phyloP scores from a whole-genome alignment of 2,329 filamentous ascomycete species.

The Claviceps africana region DNA sequence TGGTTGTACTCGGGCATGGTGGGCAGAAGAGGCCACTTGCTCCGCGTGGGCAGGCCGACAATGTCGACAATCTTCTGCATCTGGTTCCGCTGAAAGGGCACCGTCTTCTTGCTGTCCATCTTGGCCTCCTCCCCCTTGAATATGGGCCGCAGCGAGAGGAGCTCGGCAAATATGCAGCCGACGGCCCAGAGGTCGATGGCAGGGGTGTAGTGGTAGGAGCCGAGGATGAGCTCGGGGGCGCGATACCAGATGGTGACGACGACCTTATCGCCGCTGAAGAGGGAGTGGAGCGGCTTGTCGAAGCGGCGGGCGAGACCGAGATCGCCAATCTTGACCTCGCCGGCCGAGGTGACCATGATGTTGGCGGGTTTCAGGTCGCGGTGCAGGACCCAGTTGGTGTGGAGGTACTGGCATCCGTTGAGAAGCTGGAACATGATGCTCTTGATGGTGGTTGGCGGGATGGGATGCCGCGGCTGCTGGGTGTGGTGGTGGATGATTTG shows the following conservation, averaged over 20 bases:
- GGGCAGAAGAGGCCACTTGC: constrained; percentile 72
- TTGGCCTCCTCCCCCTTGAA: constrained; percentile 99
- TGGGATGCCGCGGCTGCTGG: constrained; percentile 72
- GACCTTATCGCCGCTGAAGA: constrained; percentile 92
- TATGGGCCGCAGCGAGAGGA: constrained; percentile 79
- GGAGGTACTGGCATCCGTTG: constrained; percentile 87
- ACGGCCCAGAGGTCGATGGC: constrained; percentile 97
- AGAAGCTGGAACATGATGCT: constrained; percentile 93
- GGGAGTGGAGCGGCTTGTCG: constrained; percentile 79
- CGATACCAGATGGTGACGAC: constrained; percentile 99
- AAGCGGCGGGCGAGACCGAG: constrained; percentile 84
- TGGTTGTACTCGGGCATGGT: constrained; percentile 80
- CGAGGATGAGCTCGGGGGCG: constrained; percentile 82
- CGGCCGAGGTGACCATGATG: constrained; percentile 88
- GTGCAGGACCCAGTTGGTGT: constrained; percentile 94
- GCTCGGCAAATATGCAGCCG: constrained; percentile 92
- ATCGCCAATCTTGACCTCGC: constrained; percentile 90
- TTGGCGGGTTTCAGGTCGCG: constrained; percentile 95
- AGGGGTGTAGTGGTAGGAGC: constrained; percentile 89
- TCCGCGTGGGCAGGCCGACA: constrained; percentile 77
- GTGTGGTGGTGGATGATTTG: constrained; percentile 98
- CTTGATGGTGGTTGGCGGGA: constrained; percentile 77
- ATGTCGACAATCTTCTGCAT: constrained; percentile 99
- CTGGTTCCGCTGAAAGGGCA: constrained; percentile 93
- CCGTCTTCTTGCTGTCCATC: constrained; percentile 95